These are phyloP conservation scores for Colletotrichum simmondsii DNA, from an alignment of 2,329 filamentous ascomycete species.

Conservation along the genomic window DNA sequence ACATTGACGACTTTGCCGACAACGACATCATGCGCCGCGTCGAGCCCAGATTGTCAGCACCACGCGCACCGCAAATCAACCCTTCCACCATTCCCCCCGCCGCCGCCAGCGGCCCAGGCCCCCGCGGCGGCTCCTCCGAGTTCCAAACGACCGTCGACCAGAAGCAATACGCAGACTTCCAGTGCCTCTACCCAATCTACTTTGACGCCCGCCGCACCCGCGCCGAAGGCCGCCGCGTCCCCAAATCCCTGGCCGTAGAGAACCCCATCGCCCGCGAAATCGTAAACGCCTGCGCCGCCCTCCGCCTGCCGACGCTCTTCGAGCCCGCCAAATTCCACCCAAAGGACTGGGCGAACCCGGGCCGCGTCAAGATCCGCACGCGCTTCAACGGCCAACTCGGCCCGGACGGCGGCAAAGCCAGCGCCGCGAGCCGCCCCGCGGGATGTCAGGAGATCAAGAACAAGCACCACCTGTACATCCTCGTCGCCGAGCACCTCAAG, in stretches of 20 bases:
- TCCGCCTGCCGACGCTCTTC: conserved; percentile 80
- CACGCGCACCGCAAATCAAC: conserved; percentile 42
- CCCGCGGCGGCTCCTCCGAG: conserved; percentile 40
- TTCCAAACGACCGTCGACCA: conserved; percentile 56
- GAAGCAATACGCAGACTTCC: conserved; percentile 76
- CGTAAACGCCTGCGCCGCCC: conserved; percentile 81
- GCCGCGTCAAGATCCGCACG: conserved; percentile 77
- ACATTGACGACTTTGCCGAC: conserved; percentile 75
- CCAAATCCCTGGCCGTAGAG: conserved; percentile 75
- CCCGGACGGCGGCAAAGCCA: conserved; percentile 66
- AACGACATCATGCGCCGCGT: conserved; percentile 65
- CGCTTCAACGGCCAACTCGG: conserved; percentile 31
- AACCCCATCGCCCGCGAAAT: conserved; percentile 93
- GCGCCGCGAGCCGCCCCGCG: conserved; percentile 33
- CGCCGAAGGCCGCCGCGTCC: conserved; percentile 84
- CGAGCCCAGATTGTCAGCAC: conserved; percentile 45
- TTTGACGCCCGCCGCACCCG: conserved; percentile 84
- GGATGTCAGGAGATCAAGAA: conserved; percentile 68
- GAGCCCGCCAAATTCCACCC: conserved; percentile 94
- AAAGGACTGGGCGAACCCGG: conserved; percentile 97
- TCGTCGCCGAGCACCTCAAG: conserved; percentile 79
- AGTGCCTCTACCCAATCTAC: conserved; percentile 95
- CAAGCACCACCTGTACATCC: conserved; percentile 88
- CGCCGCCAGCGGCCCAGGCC: conserved; percentile 48
- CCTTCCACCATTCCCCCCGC: conserved; percentile 48